A percentile compares a stretch with the other conserved stretches of the same genome.
Conservation (phyloP, 306 rosid genomes). For the Biancaea sappan region DNA sequence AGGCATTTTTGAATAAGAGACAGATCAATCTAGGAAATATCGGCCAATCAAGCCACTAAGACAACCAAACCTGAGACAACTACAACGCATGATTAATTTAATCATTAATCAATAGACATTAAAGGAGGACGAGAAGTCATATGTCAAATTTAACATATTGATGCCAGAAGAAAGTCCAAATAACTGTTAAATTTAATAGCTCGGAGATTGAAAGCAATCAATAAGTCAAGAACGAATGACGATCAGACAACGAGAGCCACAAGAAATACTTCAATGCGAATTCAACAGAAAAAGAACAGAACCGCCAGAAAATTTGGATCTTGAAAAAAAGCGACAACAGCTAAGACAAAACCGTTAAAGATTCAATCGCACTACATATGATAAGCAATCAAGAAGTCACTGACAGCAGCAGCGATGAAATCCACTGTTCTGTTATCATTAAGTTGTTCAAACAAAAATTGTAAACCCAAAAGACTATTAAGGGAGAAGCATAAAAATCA, state of each 20-base stretch:
- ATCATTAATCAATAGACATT: constrained; percentile 11
- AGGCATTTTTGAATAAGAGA: background rate
- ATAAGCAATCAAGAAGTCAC: background rate
- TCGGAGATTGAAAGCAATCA: background rate
- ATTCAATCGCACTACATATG: background rate
- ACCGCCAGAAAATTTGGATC: background rate
- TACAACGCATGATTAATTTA: constrained; percentile 6
- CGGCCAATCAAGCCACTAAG: background rate
- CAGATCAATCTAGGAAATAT: constrained; percentile 10
- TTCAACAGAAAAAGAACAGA: background rate
- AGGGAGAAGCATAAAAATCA: background rate
- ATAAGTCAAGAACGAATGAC: background rate
- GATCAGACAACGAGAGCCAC: background rate
- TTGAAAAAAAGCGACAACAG: background rate
- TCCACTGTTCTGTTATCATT: constrained; percentile 13
- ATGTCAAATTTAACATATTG: background rate
- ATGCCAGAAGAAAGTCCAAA: background rate
- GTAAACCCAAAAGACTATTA: background rate
- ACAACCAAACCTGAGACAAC: constrained; percentile 9
- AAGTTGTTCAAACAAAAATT: background rate
- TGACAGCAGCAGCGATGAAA: background rate
- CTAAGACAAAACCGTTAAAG: background rate
- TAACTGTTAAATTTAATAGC: background rate
- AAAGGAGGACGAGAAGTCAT: background rate
- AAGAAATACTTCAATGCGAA: background rate